phyloP scores from a whole-genome alignment of 2,329 filamentous ascomycete species.

The Colletotrichum gloeosporioides region DNA sequence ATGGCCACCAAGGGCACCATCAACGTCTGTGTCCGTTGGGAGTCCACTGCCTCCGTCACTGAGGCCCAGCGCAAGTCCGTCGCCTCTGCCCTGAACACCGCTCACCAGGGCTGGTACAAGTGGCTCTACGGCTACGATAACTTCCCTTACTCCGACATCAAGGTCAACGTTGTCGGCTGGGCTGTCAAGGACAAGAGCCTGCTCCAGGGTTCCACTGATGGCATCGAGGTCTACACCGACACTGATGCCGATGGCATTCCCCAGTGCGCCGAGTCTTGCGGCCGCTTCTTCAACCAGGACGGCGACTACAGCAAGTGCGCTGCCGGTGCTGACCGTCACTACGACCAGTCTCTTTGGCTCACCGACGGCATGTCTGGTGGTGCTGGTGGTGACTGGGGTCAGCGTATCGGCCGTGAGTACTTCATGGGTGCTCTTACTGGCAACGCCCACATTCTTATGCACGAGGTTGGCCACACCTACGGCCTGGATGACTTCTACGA shows the following conservation, averaged over 20 bases:
- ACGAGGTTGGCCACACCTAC: conserved; percentile 52
- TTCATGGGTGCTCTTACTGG: conserved; percentile 42
- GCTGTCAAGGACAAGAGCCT: conserved; percentile 42
- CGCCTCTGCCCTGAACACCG: conserved; percentile 35
- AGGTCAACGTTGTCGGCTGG: conserved; percentile 47
- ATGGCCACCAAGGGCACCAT: conserved; percentile 31
- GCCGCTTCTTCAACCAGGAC: conserved; percentile 50
- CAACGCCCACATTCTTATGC: conserved; percentile 50
- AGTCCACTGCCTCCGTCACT: conserved; percentile 39
- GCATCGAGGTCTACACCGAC: conserved; percentile 46
- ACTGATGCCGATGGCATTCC: conserved; percentile 43
- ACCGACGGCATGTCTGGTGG: conserved; percentile 49
- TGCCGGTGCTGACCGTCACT: conserved; percentile 42
- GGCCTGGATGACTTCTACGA: conserved; percentile 44
- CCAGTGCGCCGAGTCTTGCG: conserved; percentile 45
- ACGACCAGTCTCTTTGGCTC: conserved; percentile 53
- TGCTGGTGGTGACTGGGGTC: conserved; percentile 53
- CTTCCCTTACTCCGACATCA: conserved; percentile 45
- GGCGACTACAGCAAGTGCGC: conserved; percentile 44
- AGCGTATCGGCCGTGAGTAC: conserved; percentile 48
- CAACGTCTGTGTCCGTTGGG: conserved; percentile 51
- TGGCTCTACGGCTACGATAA: conserved; percentile 48
- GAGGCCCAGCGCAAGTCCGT: conserved; percentile 42
- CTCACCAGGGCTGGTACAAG: conserved; percentile 46
- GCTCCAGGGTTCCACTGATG: conserved; percentile 40